Evolutionary conservation across 1,284 basidiomycete species (phyloP), one percentile per base, ranked within the genome.

Genomic region (Sanghuangporus sanghuang): DNA sequence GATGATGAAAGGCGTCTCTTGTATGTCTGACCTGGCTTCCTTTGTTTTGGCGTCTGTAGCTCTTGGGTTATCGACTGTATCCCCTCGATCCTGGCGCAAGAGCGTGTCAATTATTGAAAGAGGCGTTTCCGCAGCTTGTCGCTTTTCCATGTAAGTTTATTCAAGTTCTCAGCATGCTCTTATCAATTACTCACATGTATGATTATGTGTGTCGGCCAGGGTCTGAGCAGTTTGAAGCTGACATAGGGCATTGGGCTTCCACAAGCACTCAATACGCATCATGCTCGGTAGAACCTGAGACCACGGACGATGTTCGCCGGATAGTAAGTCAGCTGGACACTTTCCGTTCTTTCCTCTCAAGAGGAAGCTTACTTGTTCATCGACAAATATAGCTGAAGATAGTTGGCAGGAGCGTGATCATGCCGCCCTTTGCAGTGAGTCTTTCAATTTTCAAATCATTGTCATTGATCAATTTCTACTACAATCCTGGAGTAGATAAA

Each of bases 341-440:
- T 57, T 2, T 16, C 62, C 14, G 35, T 52, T 38, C 32, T 1
- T 40, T 38, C n/a, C 44, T 9, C 16, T 3, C 36, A 16, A 27
- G 21, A n/a, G 11, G 35, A 38, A 14, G 18, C 36, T 52, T 18
- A 54, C 12, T 11, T 46, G 14, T 5, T 39, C 7, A n/a, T n/a
- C 44, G 44, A 18, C n/a, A 58, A 52, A 39, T 27, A 18, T 18
- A 61, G 64, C 21, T 65, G n/a, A 44, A 53, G 21, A 40, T 65
- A n/a, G 42, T 64, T 16, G 63, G 63, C 18, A 44, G 63, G 42
- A 11, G 27, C 23, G 59, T 57, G 35, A 56, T 65, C 27, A 61
- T 57, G 7, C 39, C 64, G 4, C 64, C 66, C 6, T 67, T 67
- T 62, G 66, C 66, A 1, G 66, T 67, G 38, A 61, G 64, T 44